Base-by-base conservation (phyloP, 2,329 filamentous ascomycete genomes). In the Mycosphaerella arachidis region DNA sequence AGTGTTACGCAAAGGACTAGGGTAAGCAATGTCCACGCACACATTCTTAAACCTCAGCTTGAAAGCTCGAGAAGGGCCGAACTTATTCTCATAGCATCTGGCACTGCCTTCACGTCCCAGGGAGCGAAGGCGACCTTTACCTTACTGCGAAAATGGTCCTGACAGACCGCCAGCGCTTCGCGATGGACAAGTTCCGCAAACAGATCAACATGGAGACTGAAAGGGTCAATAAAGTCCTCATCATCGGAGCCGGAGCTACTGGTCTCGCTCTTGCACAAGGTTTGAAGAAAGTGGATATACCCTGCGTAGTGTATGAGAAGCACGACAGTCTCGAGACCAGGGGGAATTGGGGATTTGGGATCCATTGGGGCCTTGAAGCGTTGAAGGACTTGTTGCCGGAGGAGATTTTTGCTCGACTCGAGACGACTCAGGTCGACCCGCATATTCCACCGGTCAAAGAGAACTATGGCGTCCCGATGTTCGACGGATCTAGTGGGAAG, bases 241-340 rank as follows among this genome's bases (percentile, higher is more conserved):
- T 70, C 56, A 65, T 72, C 16, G 69, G 69, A 13, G 68, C 65
- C 12, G 68, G 68, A 13, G 59, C 67, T 31, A 66, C 63, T 10
- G 70, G 70, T 10, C 62, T 72, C 3, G 53, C 58, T 0, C 60
- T 72, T 9, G 70, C 69, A 1, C 67, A 71, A 16, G 69, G 65
- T 12, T 60, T 72, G n/a, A 63, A 65, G 31, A 60, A 69, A 53
- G 52, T 55, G 27, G 56, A 57, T 13, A 66, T 71, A 24, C 57
- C 63, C 1, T 68, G 62, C 53, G 57, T 53, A 3, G 55, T 71
- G 40, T 69, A 64, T 50, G 68, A 71, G 30, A 48, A 50, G 45
- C 48, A 53, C 58, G 67, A 50, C 61, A 67, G n/a, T 46, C 46
- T 20, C 6, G 45, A 24, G 48, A 60, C 46, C 31, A 55, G 53